Conservation (phyloP, 768 basidiomycete genomes). For the Cytidiella melzeri region DNA sequence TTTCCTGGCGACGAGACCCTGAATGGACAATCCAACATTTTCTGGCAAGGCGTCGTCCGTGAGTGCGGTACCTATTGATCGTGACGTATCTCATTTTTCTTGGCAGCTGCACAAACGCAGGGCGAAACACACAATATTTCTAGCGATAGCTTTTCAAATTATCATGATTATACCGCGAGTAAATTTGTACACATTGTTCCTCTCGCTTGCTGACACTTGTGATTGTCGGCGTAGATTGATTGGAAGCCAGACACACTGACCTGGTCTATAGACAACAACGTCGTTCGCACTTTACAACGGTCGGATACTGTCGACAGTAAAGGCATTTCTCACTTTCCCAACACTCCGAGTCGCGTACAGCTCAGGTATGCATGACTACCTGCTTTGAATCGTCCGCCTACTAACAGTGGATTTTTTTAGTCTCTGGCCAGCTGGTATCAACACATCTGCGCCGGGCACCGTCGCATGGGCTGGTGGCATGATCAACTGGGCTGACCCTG, state of each 20-base stretch:
- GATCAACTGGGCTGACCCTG: slow-evolving; percentile 78
- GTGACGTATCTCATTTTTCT: neutral
- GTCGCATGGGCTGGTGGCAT: slow-evolving; percentile 76
- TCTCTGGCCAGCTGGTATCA: slow-evolving; percentile 80
- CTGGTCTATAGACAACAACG: slow-evolving; percentile 66
- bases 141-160: slow-evolving; percentile 61
- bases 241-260: slow-evolving; percentile 67
- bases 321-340: slow-evolving; percentile 64
- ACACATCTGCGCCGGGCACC: slow-evolving; percentile 55
- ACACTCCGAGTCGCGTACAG: slow-evolving; percentile 76
- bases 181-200: neutral
- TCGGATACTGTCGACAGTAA: slow-evolving; percentile 46
- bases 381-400: too few species aligned
- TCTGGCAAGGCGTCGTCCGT: slow-evolving; percentile 73
- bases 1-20: slow-evolving; percentile 61
- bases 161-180: slow-evolving; percentile 71
- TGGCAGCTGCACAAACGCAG: slow-evolving; percentile 37
- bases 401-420: too few species aligned
- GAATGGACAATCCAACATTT: slow-evolving; percentile 72
- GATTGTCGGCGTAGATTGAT: slow-evolving; percentile 48
- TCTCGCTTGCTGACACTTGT: neutral
- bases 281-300: slow-evolving; percentile 62
- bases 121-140: slow-evolving; percentile 45
- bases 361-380: slow-evolving; percentile 71
- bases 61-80: slow-evolving; percentile 22